A percentile compares a stretch with the other conserved stretches of the same genome.
These are phyloP conservation scores for Suhomyces taliae DNA, from an alignment of 1,139 yeast species.

Conservation along the genomic window DNA sequence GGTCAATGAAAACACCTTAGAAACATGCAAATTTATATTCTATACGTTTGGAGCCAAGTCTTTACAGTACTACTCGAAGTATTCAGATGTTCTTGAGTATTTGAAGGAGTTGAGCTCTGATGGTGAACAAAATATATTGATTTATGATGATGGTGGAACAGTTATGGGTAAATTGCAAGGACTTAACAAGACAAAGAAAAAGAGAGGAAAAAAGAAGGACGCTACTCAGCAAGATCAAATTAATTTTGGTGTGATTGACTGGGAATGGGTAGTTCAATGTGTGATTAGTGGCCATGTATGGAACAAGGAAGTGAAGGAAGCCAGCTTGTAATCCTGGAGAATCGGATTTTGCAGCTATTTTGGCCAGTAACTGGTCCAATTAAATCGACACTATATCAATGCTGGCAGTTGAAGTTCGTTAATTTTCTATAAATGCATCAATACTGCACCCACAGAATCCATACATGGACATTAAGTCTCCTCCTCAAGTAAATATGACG, in stretches of 20 bases:
- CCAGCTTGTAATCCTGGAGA: not conserved
- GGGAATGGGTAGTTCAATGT: conserved; percentile 81
- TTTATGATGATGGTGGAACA: conserved; percentile 27
- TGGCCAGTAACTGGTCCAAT: too few species aligned
- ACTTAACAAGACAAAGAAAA: conserved; percentile 3
- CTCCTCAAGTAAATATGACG: too few species aligned
- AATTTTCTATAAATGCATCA: too few species aligned
- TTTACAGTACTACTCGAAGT: conserved; percentile 16
- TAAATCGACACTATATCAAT: too few species aligned
- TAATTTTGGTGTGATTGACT: conserved; percentile 38
- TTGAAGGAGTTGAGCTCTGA: conserved; percentile 1
- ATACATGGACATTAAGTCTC: too few species aligned
- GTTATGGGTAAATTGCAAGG: conserved; percentile 4
- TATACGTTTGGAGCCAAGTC: conserved; percentile 46
- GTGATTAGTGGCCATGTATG: conserved; percentile 40
- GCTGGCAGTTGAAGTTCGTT: too few species aligned
- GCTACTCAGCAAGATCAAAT: conserved; percentile 6
- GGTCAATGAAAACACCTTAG: conserved; percentile 27
- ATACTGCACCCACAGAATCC: too few species aligned
- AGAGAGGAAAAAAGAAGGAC: conserved; percentile 4
- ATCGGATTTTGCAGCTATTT: too few species aligned
- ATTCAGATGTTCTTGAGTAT: conserved; percentile 8
- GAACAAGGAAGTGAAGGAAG: conserved; percentile 1
- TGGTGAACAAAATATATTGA: conserved; percentile 15
- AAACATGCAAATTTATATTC: conserved; percentile 46